phyloP scores from a whole-genome alignment of 495 filamentous ascomycete genomes.

The Talaromyces nanjingensis region DNA sequence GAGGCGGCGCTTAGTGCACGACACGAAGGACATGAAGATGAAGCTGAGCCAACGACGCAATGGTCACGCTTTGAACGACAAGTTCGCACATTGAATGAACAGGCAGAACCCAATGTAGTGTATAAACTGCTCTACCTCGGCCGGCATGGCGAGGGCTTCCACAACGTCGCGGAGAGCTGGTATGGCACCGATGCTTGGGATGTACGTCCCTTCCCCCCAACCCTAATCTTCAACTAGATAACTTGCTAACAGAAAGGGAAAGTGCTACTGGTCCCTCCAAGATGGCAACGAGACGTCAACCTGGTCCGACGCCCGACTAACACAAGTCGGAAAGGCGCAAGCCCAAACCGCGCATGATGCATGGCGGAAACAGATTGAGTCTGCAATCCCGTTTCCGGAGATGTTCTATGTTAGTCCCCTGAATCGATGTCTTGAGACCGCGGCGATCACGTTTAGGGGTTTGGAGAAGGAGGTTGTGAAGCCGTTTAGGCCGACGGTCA shows the following conservation, averaged over 20 bases:
- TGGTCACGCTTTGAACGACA: constrained; percentile 58
- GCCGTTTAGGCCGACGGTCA: constrained; percentile 58
- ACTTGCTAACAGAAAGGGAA: background rate
- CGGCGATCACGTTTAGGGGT: constrained; percentile 52
- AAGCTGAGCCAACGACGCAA: constrained; percentile 37
- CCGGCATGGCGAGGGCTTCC: constrained; percentile 67
- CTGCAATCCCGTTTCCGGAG: constrained; percentile 55
- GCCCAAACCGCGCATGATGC: constrained; percentile 56
- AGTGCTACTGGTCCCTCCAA: constrained; percentile 67
- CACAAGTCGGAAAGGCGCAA: constrained; percentile 54
- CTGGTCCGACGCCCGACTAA: constrained; percentile 73
- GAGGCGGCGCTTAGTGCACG: constrained; percentile 16
- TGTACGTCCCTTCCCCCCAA: constrained; percentile 22
- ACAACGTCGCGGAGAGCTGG: constrained; percentile 57
- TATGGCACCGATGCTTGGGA: constrained; percentile 66
- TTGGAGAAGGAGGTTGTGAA: constrained; percentile 22
- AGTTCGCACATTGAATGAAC: constrained; percentile 46
- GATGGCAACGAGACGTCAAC: constrained; percentile 58
- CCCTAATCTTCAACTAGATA: background rate
- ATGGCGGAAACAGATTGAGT: constrained; percentile 50
- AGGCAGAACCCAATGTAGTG: constrained; percentile 22
- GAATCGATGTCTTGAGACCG: constrained; percentile 62
- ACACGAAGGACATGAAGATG: background rate
- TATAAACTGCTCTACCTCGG: constrained; percentile 68
- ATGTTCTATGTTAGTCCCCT: constrained; percentile 70